Evolutionary conservation across 352 stramenopile species (phyloP).

Genomic region (Ophiocytium majus): DNA sequence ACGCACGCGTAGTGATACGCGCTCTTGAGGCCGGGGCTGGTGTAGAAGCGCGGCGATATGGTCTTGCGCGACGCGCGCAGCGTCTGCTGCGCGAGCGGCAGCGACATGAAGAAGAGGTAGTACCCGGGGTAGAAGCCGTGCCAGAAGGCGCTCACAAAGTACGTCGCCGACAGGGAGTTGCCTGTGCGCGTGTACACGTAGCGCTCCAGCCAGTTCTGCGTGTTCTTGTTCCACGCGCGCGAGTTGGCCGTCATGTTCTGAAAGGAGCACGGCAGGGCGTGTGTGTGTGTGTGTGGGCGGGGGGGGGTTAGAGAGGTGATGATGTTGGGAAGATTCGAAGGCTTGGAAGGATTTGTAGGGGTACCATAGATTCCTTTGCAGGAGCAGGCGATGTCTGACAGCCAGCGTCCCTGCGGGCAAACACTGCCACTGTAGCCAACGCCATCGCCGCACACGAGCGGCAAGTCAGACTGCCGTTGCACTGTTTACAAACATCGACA

Average conservation of each 20-base stretch:
- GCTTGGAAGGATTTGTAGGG: no score
- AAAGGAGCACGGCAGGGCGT: not conserved
- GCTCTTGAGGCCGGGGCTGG: not conserved
- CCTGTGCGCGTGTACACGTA: constrained; percentile 93
- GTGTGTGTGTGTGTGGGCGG: not conserved
- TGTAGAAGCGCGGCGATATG: not conserved
- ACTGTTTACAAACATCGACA: no score
- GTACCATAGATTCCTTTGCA: no score
- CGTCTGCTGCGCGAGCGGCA: not conserved
- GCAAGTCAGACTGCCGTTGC: no score
- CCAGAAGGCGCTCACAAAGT: constrained; percentile 91
- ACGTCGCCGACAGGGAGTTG: constrained; percentile 83
- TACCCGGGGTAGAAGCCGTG: constrained; percentile 98
- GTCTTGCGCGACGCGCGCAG: not conserved
- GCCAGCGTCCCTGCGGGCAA: no score
- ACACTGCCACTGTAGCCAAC: no score
- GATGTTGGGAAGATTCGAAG: no score
- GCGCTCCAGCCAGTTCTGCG: constrained; percentile 86
- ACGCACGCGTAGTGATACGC: constrained; percentile 38
- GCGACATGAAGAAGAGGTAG: constrained; percentile 57
- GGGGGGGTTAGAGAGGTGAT: no score
- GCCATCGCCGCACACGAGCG: no score
- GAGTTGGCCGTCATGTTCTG: constrained; percentile 47
- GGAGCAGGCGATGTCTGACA: no score
- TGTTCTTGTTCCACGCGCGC: constrained; percentile 94